Base-by-base conservation (phyloP, 345 rosid species). In the Diplotaxis tenuifolia region DNA sequence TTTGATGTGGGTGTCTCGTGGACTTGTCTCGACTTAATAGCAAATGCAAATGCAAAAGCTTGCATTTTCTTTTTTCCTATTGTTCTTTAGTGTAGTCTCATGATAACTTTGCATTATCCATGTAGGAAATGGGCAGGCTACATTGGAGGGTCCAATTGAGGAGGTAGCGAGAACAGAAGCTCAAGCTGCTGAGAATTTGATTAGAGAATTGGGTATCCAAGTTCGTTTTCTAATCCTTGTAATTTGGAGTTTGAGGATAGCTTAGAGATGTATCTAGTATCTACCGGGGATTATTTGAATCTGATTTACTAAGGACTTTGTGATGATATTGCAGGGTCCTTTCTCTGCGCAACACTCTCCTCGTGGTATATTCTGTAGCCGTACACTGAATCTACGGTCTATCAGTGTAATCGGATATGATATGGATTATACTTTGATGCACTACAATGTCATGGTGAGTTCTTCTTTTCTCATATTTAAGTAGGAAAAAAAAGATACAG, bases 371-470 rank as follows among this genome's bases (percentile, higher is more conserved):
- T 94, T 94, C 73, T 94, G 98, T 80, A 94, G 84, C 74, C 94
- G 98, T 59, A 94, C 97, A 12, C 72, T 94, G 83, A 91, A 94
- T 82, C 89, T 94, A 20, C 88, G 97, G 62, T 94, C 98, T 52
- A 91, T 94, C 59, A 91, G 96, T 84, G 96, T 86, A 20, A 94
- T 94, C 77, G 98, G 98, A 74, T 94, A 94, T 71, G 98, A 94
- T 84, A 94, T 94, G 98, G 98, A 94, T 83, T 94, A 94, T 78
- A 94, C 98, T 74, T 81, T 94, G 88, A 84, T 94, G 65, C 98
- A 94, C 67, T 94, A 91, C 80, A 94, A 91, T 79, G 97, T 94
- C 80, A 83, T 49, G 96, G 98, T 91, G 71, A 70, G 62, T 61
- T 56, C 31, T 21, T 25, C 16, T 71, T 68, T 40, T 36, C 27